Conservation (phyloP, 2,329 filamentous ascomycete genomes). For the Emericellopsis atlantica region DNA sequence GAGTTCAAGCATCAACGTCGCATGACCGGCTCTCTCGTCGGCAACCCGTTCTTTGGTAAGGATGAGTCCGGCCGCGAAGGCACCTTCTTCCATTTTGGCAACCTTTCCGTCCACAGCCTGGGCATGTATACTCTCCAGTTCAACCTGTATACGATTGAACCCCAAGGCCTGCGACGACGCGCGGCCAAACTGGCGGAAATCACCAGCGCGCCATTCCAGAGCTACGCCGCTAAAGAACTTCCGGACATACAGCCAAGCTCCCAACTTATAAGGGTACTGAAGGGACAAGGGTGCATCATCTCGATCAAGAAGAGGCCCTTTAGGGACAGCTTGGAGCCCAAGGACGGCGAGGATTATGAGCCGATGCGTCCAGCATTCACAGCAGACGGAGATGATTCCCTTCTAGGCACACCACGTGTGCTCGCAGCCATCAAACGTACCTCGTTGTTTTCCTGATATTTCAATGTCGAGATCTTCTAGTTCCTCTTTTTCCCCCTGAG, state of each 20-base stretch:
- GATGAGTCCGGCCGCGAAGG: constrained; percentile 64
- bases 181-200: constrained; percentile 37
- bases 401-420: too few relatives aligned
- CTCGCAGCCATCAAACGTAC: too few relatives aligned
- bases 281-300: constrained; percentile 71
- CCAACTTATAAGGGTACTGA: constrained; percentile 57
- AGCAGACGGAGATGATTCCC: not conserved
- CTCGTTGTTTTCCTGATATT: too few relatives aligned
- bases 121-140: constrained; percentile 67
- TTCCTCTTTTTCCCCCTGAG: too few relatives aligned
- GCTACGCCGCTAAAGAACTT: constrained; percentile 78
- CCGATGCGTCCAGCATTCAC: constrained; percentile 9
- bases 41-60: constrained; percentile 62
- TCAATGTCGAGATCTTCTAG: too few relatives aligned
- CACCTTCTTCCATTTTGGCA: constrained; percentile 78
- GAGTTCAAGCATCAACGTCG: constrained; percentile 61
- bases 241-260: constrained; percentile 74
- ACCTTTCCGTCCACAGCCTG: constrained; percentile 67
- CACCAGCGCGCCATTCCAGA: constrained; percentile 59
- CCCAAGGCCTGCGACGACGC: constrained; percentile 29
- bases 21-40: constrained; percentile 69
- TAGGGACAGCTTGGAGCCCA: constrained; percentile 11
- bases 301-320: constrained; percentile 49
- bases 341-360: constrained; percentile 31
- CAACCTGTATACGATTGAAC: constrained; percentile 58